Evolutionary conservation across 129 eudicot genomes (phyloP), one percentile per base, ranked within the genome.

Genomic region (Kitagawia praeruptora): DNA sequence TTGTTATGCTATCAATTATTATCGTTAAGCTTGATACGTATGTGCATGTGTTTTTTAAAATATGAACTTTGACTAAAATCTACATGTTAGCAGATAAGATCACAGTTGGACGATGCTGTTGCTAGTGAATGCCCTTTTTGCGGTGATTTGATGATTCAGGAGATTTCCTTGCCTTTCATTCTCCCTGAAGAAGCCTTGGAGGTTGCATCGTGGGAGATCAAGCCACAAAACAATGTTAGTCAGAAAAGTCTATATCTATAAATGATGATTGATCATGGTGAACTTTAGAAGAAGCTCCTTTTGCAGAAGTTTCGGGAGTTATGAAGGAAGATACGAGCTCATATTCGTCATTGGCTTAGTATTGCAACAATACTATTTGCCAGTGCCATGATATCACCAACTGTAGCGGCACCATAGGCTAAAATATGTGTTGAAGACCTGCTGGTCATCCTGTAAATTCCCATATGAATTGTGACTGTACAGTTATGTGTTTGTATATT

Each of bases 81-180:
- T 25, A 73, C 19, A n/a, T 39, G 76, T 78, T 48, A 18, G 75
- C 93, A 95, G 98, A 87, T 92, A 28, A 93, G 96, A 56, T 92
- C 97, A 23, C 94, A 92, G 77, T 84, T 95, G 86, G 97, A 92
- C 42, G 97, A 95, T 85, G 96, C 96, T 69, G 82, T 95, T 75
- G 98, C 97, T 25, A 90, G 96, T 77, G 98, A 95, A 76, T 95
- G 98, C 81, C 97, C 98, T 34, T 95, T 86, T 86, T 95, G 98
- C 77, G 98, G 98, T 78, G 97, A 92, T 73, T 79, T 95, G 78
- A 95, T 95, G 98, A 95, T 95, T 73, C 87, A 82, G 41, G 98
- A 95, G 86, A 92, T 95, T 28, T 92, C 96, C 4, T 82, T 86
- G 85, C 96, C 97, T 63, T 95, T 95, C 81, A 86, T 92, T 77